These are phyloP conservation scores for Penicillium rolfsii DNA, from an alignment of 2,329 filamentous ascomycete genomes.

Conservation along the genomic window DNA sequence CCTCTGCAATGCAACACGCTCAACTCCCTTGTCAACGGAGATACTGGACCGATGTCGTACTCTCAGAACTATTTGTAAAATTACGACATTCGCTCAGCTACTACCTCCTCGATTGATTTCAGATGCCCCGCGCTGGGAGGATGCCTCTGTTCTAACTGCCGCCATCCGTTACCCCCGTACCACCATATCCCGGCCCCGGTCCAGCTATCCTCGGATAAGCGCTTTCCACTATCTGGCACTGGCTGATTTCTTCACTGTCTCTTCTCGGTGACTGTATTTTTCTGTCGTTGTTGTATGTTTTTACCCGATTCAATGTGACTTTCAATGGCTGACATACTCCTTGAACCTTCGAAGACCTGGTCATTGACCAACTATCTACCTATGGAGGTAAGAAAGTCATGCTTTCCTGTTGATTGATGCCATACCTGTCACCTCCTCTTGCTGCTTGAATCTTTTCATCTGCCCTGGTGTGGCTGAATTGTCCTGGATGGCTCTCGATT, in stretches of 20 bases:
- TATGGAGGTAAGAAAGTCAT: slow-evolving; percentile 13
- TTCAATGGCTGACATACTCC: not conserved
- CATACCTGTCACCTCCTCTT: not conserved
- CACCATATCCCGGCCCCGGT: slow-evolving; percentile 15
- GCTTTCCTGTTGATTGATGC: not conserved
- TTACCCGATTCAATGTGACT: not conserved
- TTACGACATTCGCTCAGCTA: not conserved
- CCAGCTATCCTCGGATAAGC: slow-evolving; percentile 19
- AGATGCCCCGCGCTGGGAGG: not conserved
- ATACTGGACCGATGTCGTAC: not conserved
- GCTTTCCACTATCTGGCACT: slow-evolving; percentile 16
- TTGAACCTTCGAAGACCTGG: not conserved
- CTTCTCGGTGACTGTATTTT: not conserved
- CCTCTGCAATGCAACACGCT: slow-evolving; percentile 7
- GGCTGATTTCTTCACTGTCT: slow-evolving; percentile 1
- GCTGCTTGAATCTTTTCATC: not conserved
- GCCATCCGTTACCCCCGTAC: slow-evolving; percentile 19
- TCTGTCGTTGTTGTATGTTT: slow-evolving; percentile 10
- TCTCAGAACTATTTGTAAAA: not conserved
- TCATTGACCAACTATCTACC: not conserved
- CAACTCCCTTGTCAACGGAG: not conserved
- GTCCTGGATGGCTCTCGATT: slow-evolving; percentile 13
- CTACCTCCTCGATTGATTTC: not conserved
- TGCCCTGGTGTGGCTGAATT: not conserved
- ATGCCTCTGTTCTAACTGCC: slow-evolving; percentile 17